Evolutionary conservation across 257 asterid species (phyloP).

Genomic region (Plantago ovata): DNA sequence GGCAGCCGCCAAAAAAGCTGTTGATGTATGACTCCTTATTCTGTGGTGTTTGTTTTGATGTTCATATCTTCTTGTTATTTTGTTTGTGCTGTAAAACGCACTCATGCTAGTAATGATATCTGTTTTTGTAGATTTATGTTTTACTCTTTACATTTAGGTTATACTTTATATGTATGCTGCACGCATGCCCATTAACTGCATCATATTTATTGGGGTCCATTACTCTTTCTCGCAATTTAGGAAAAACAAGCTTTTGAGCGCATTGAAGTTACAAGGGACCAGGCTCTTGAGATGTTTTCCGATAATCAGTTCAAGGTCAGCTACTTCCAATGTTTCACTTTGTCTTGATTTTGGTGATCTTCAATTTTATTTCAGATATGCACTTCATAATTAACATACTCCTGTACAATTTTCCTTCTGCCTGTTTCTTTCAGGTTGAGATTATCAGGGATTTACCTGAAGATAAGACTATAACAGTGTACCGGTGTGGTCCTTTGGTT

Average conservation of each 20-base stretch:
- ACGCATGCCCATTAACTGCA: no score
- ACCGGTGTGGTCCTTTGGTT: conserved; percentile 95
- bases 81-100: no score
- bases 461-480: conserved; percentile 87
- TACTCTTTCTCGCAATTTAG: conserved; percentile 32
- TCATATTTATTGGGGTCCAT: no score
- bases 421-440: conserved; percentile 55
- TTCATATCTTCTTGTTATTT: no score
- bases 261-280: conserved; percentile 79
- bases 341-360: not conserved
- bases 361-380: not conserved
- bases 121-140: no score
- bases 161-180: no score
- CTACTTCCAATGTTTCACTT: not conserved
- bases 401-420: conserved; percentile 3
- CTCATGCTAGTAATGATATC: no score
- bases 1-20: conserved; percentile 78
- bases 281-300: conserved; percentile 84
- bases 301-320: conserved; percentile 83
- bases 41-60: no score
- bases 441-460: conserved; percentile 82
- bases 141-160: no score
- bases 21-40: conserved; percentile 42
- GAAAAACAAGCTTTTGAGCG: conserved; percentile 92
- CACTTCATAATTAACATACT: not conserved